Percentiles rank a stretch among this genome's conserved stretches.
phyloP scores from a whole-genome alignment of 1,139 yeast genomes.

The Geotrichum macrosporum region DNA sequence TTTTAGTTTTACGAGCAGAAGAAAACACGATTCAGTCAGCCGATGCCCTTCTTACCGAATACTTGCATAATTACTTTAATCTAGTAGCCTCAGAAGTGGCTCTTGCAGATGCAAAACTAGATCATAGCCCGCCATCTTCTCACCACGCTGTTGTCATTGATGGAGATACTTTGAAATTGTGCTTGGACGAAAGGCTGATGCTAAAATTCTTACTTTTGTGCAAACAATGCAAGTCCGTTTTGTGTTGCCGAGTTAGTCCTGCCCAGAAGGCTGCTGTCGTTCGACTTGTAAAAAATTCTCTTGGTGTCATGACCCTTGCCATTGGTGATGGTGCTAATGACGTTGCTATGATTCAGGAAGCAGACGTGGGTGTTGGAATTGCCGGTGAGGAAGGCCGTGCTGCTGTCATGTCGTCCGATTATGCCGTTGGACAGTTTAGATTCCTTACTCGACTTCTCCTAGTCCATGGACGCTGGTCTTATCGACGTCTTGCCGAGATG shows the following conservation, averaged over 20 bases:
- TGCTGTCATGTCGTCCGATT: slow-evolving; percentile 98
- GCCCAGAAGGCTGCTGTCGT: slow-evolving; percentile 96
- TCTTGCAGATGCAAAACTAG: slow-evolving; percentile 54
- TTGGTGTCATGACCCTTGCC: slow-evolving; percentile 84
- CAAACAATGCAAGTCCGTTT: slow-evolving; percentile 90
- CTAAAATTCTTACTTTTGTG: slow-evolving; percentile 76
- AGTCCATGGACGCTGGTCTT: slow-evolving; percentile 97
- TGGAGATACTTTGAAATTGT: slow-evolving; percentile 80
- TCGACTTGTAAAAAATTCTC: slow-evolving; percentile 71
- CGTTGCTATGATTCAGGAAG: slow-evolving; percentile 98
- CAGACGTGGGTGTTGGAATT: slow-evolving; percentile 96
- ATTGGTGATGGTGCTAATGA: slow-evolving; percentile 99
- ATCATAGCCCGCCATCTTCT: slow-evolving; percentile 74
- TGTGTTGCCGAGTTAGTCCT: slow-evolving; percentile 96
- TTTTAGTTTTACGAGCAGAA: slow-evolving; percentile 58
- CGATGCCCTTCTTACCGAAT: slow-evolving; percentile 52
- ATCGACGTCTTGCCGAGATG: slow-evolving; percentile 87
- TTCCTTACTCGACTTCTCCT: slow-evolving; percentile 70
- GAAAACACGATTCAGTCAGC: slow-evolving; percentile 42
- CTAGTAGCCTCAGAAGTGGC: slow-evolving; percentile 59
- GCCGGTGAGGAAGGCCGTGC: slow-evolving; percentile 98
- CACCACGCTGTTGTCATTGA: slow-evolving; percentile 81
- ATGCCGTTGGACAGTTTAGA: slow-evolving; percentile 93
- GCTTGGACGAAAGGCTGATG: slow-evolving; percentile 50
- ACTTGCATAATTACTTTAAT: slow-evolving; percentile 56